Conservation (phyloP, 305 asterid genomes). For the Euphrasia arctica region DNA sequence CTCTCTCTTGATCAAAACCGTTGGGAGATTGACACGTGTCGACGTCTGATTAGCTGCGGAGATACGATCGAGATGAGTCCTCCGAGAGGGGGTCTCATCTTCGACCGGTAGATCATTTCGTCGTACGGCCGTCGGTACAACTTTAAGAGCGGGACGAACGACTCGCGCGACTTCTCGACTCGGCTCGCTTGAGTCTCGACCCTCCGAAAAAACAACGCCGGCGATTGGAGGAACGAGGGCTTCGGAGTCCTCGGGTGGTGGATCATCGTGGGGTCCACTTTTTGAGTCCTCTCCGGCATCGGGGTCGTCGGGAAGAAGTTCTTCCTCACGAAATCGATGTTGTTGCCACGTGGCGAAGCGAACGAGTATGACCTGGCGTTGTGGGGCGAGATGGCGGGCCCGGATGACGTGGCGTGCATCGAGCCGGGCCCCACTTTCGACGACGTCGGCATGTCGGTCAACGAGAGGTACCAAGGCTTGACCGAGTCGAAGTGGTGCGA, state of each 20-base stretch:
- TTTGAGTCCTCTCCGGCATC: slow-evolving; percentile 74
- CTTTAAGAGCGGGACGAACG: slow-evolving; percentile 49
- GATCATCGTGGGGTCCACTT: slow-evolving; percentile 45
- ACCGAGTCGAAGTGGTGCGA: slow-evolving; percentile 76
- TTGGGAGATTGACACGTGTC: slow-evolving; percentile 63
- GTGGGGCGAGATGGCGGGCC: slow-evolving; percentile 76
- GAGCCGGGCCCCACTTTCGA: slow-evolving; percentile 55
- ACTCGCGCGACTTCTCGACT: slow-evolving; percentile 49
- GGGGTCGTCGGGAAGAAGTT: slow-evolving; percentile 88
- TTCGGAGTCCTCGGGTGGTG: slow-evolving; percentile 69
- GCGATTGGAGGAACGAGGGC: slow-evolving; percentile 81
- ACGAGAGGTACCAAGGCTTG: slow-evolving; percentile 84
- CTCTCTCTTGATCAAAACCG: slow-evolving; percentile 57
- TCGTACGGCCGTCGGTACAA: slow-evolving; percentile 83
- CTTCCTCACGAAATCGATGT: slow-evolving; percentile 33
- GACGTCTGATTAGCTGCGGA: slow-evolving; percentile 52
- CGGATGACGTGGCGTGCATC: slow-evolving; percentile 24
- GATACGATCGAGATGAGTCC: slow-evolving; percentile 85
- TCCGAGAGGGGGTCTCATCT: slow-evolving; percentile 86
- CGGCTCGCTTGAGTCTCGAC: slow-evolving; percentile 37
- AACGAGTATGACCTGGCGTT: slow-evolving; percentile 83
- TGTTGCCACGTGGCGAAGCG: slow-evolving; percentile 64
- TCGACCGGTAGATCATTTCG: slow-evolving; percentile 85
- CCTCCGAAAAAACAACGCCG: slow-evolving; percentile 68
- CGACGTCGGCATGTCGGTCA: slow-evolving; percentile 51